Evolutionary conservation across 129 eudicot species (phyloP).

Genomic region (Chrysanthemum lavandulifolium): DNA sequence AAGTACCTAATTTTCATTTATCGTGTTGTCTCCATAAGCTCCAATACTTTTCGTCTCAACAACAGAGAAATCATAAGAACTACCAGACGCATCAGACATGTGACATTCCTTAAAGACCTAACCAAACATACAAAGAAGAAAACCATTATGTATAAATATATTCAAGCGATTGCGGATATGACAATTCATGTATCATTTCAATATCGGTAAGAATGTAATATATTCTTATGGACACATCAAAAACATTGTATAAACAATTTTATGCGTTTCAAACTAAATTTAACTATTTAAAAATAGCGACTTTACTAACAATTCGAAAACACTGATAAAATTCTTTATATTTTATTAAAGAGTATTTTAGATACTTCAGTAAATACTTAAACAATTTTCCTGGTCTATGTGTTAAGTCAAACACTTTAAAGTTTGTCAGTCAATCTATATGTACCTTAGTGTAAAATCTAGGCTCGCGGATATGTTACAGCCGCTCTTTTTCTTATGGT

Average conservation of each 20-base stretch:
- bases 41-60: too few relatives aligned
- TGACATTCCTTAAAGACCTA: too few relatives aligned
- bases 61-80: too few relatives aligned
- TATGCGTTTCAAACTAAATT: neutral
- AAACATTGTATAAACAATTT: too few relatives aligned
- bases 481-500: conserved; percentile 67
- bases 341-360: neutral
- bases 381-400: neutral
- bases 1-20: too few relatives aligned
- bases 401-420: neutral
- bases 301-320: neutral
- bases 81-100: too few relatives aligned
- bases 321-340: neutral
- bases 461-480: conserved; percentile 87
- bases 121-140: too few relatives aligned
- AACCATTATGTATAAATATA: too few relatives aligned
- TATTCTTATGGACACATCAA: neutral
- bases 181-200: too few relatives aligned
- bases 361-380: neutral
- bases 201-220: too few relatives aligned
- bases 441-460: conserved; percentile 89
- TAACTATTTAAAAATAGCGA: neutral
- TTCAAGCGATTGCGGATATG: too few relatives aligned
- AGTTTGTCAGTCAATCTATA: neutral
- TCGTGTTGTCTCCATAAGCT: too few relatives aligned